Evolutionary conservation across 2,329 filamentous ascomycete genomes (phyloP).

Genomic region (Microascus cirrosus): DNA sequence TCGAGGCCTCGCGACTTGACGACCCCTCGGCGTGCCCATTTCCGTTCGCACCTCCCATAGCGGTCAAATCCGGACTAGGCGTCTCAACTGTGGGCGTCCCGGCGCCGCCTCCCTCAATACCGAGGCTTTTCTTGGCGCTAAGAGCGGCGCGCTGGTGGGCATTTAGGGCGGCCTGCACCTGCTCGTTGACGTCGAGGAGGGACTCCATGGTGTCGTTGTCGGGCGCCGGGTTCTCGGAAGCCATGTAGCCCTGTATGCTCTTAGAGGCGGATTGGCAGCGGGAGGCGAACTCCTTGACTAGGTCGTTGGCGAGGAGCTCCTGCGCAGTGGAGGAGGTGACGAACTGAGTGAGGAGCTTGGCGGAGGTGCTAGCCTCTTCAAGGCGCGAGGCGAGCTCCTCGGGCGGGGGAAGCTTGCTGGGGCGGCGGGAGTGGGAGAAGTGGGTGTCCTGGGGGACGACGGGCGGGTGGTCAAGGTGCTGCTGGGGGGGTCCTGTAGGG

Average conservation of each 20-base stretch:
- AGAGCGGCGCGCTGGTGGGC: constrained; percentile 74
- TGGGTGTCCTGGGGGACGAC: constrained; percentile 41
- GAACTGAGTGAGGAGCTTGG: constrained; percentile 84
- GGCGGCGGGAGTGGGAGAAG: constrained; percentile 39
- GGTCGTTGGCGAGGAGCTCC: constrained; percentile 72
- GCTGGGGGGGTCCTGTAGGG: not conserved
- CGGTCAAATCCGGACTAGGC: not conserved
- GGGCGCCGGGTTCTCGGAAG: constrained; percentile 63
- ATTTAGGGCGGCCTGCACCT: constrained; percentile 69
- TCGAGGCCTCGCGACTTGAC: not conserved
- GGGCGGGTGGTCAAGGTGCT: not conserved
- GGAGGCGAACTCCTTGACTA: constrained; percentile 84
- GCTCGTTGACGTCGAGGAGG: constrained; percentile 89
- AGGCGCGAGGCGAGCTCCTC: constrained; percentile 72
- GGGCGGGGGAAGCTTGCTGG: constrained; percentile 49
- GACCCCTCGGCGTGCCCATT: not conserved
- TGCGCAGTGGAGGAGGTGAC: constrained; percentile 71
- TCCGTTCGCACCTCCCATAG: constrained; percentile 11
- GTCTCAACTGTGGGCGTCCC: not conserved
- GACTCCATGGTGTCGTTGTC: constrained; percentile 92
- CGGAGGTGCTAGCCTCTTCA: constrained; percentile 82
- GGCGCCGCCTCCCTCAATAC: constrained; percentile 15
- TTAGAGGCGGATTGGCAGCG: constrained; percentile 72
- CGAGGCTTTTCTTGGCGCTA: constrained; percentile 46
- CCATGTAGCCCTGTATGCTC: constrained; percentile 79